These are phyloP conservation scores for Astrothelium macrocarpum DNA, from an alignment of 495 filamentous ascomycete species.

Conservation along the genomic window DNA sequence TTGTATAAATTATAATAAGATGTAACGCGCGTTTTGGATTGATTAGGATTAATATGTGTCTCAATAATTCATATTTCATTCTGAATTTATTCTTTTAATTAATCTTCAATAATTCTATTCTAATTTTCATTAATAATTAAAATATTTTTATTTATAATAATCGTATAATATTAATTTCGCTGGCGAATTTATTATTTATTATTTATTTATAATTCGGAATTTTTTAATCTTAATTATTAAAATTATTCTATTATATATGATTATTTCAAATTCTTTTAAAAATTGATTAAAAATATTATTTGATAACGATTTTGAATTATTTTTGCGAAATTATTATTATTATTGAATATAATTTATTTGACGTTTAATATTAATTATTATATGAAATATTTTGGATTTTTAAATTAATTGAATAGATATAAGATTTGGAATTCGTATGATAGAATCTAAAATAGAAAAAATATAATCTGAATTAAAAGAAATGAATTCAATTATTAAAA, in stretches of 20 bases:
- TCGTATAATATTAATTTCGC: neutral
- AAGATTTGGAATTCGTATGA: neutral
- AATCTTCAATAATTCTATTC: neutral
- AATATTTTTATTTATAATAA: neutral
- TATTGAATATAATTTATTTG: neutral
- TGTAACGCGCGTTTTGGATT: neutral
- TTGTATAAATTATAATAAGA: neutral
- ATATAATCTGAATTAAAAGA: slow-evolving; percentile 6
- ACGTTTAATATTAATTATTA: neutral
- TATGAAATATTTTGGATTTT: neutral
- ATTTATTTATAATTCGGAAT: neutral
- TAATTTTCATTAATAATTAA: neutral
- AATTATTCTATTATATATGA: slow-evolving; percentile 1
- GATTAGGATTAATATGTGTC: neutral
- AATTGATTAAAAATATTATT: neutral
- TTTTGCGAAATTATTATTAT: neutral
- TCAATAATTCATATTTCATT: neutral
- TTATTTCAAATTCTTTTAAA: no score
- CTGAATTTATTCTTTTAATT: neutral
- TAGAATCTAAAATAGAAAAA: neutral
- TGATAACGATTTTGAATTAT: neutral
- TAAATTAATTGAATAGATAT: neutral
- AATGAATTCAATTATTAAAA: neutral
- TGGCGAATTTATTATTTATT: neutral
- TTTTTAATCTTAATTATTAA: neutral